Percentiles rank a stretch among this genome's conserved stretches.
Conservation (phyloP, 331 rosid species). For the Saraca asoca region DNA sequence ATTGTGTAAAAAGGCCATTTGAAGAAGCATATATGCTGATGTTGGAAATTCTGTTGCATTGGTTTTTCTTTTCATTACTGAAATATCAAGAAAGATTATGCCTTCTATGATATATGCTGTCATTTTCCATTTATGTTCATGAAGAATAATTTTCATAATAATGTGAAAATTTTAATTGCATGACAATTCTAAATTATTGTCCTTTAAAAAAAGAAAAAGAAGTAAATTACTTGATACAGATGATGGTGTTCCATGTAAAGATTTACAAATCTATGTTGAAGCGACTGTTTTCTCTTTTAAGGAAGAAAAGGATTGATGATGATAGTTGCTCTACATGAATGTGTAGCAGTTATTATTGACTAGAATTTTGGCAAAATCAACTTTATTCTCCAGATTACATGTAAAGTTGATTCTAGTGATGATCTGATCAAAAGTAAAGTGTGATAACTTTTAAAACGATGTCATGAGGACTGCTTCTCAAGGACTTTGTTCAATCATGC, state of each 20-base stretch:
- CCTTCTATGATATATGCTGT: not conserved
- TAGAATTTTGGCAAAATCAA: not conserved
- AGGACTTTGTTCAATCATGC: slow-evolving; percentile 23
- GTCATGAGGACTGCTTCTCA: not conserved
- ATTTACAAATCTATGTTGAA: not conserved
- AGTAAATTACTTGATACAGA: not conserved
- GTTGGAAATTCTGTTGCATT: not conserved
- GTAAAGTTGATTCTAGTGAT: slow-evolving; percentile 19
- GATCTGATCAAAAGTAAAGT: slow-evolving; percentile 4
- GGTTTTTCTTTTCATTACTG: not conserved
- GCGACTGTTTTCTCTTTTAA: too few species aligned
- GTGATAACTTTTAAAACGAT: not conserved
- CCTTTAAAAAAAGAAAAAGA: too few species aligned
- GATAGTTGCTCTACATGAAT: slow-evolving; percentile 3
- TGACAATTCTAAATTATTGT: not conserved
- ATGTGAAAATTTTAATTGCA: not conserved
- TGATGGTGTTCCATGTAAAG: not conserved
- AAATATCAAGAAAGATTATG: not conserved
- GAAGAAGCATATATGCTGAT: not conserved
- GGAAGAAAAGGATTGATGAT: not conserved
- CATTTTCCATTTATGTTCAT: not conserved
- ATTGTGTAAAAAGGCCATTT: not conserved
- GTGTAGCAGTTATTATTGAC: not conserved
- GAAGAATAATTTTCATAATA: not conserved
- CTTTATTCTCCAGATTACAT: not conserved